These are phyloP conservation scores for Citrullus colocynthis DNA, from an alignment of 306 rosid species.

Conservation along the genomic window DNA sequence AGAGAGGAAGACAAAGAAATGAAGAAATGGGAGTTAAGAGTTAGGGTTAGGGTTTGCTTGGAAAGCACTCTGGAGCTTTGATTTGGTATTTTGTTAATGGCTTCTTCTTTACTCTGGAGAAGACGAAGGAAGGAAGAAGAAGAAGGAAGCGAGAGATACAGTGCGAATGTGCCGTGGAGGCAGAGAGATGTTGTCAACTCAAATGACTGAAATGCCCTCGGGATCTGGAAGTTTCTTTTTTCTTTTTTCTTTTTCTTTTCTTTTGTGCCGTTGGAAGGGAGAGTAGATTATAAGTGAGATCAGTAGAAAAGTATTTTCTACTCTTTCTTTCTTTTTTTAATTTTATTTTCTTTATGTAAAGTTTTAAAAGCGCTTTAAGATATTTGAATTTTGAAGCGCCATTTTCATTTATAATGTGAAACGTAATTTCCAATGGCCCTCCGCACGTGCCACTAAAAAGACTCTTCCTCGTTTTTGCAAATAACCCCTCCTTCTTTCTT, in stretches of 20 bases:
- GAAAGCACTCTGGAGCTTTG: neutral
- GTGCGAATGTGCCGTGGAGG: neutral
- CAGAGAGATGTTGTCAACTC: neutral
- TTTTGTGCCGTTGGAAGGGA: neutral
- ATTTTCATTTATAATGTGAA: neutral
- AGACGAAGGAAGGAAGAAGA: neutral
- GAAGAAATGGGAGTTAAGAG: neutral
- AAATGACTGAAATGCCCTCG: slow-evolving; percentile 6
- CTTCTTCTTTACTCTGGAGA: slow-evolving; percentile 3
- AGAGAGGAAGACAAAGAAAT: neutral
- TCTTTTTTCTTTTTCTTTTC: neutral
- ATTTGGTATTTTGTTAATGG: neutral
- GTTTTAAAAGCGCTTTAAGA: neutral
- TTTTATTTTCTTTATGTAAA: no score
- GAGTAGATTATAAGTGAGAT: slow-evolving; percentile 1
- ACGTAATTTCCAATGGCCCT: neutral
- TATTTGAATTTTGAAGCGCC: slow-evolving; percentile 5
- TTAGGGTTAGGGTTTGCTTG: neutral
- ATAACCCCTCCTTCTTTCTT: neutral
- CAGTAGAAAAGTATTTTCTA: neutral
- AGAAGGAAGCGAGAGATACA: neutral
- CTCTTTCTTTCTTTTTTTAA: neutral
- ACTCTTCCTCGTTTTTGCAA: neutral
- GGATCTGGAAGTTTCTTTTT: slow-evolving; percentile 9
- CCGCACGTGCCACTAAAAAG: neutral